Percentiles rank a stretch among this genome's conserved stretches.
phyloP scores from a whole-genome alignment of 2,329 filamentous ascomycete genomes.

The Madurella mycetomatis region DNA sequence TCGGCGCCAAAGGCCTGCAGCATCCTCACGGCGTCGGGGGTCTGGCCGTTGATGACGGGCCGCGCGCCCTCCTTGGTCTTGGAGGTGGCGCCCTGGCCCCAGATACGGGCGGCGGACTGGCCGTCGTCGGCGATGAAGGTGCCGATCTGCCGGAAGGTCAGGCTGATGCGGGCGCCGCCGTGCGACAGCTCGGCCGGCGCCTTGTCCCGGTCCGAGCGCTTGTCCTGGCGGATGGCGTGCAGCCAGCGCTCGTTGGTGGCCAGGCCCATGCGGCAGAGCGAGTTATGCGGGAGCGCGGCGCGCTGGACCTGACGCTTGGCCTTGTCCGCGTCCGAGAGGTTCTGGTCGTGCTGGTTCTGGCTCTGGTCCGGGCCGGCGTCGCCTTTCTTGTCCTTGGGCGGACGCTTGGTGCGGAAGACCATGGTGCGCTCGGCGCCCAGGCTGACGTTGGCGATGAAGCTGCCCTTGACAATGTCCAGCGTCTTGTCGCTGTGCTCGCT shows the following conservation, averaged over 20 bases:
- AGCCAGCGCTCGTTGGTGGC: slow-evolving; percentile 82
- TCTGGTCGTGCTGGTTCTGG: no score
- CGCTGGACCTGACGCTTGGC: slow-evolving; percentile 57
- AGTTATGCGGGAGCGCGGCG: slow-evolving; percentile 78
- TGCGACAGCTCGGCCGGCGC: slow-evolving; percentile 65
- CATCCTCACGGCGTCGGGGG: slow-evolving; percentile 61
- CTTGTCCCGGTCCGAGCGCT: slow-evolving; percentile 65
- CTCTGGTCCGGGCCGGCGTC: slow-evolving; percentile 2
- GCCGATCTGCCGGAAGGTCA: slow-evolving; percentile 86
- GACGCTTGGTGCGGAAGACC: slow-evolving; percentile 79
- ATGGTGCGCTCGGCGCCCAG: slow-evolving; percentile 90
- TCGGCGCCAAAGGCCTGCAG: slow-evolving; percentile 78
- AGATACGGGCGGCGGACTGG: slow-evolving; percentile 64
- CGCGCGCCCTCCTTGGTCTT: slow-evolving; percentile 61
- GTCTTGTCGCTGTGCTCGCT: slow-evolving; percentile 98
- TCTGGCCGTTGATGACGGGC: slow-evolving; percentile 65
- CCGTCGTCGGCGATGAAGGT: slow-evolving; percentile 64
- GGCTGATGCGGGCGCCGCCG: slow-evolving; percentile 73
- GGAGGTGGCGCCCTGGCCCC: slow-evolving; percentile 81
- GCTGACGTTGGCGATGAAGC: slow-evolving; percentile 87
- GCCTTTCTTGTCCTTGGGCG: slow-evolving; percentile 23
- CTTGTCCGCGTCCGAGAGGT: slow-evolving; percentile 5
- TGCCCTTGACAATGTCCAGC: slow-evolving; percentile 75
- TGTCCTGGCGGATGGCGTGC: slow-evolving; percentile 88
- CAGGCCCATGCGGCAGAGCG: slow-evolving; percentile 76